phyloP scores from a whole-genome alignment of 345 rosid genomes.

The Syzygium jambos region DNA sequence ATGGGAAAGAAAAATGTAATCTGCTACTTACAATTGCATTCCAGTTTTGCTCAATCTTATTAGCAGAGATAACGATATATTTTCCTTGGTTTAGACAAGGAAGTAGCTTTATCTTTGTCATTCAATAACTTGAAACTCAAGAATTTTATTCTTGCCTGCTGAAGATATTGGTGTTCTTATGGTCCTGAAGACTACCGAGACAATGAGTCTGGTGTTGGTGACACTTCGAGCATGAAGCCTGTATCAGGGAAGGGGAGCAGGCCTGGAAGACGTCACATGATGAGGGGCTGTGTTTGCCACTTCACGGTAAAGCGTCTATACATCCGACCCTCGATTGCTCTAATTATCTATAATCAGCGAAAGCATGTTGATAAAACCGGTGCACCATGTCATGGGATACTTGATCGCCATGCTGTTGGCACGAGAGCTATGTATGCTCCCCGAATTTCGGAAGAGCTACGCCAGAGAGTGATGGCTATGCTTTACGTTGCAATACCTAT shows the following conservation, averaged over 20 bases:
- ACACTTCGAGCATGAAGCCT: constrained; percentile 32
- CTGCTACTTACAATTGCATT: neutral
- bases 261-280: constrained; percentile 48
- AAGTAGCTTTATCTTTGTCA: neutral
- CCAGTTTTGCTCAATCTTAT: neutral
- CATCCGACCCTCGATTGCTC: constrained; percentile 30
- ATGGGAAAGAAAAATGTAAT: neutral
- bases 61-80: neutral
- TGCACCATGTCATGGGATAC: constrained; percentile 45
- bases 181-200: constrained; percentile 42
- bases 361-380: constrained; percentile 42
- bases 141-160: neutral
- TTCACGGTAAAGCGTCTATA: constrained; percentile 47
- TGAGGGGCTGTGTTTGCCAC: constrained; percentile 59
- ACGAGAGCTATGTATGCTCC: constrained; percentile 61
- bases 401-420: constrained; percentile 41
- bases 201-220: constrained; percentile 24
- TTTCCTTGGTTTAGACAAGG: neutral
- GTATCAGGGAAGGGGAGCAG: constrained; percentile 33
- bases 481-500: constrained; percentile 40
- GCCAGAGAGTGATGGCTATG: constrained; percentile 45
- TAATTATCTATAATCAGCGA: constrained; percentile 44
- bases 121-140: neutral
- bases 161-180: constrained; percentile 57
- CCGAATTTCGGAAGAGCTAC: constrained; percentile 47